Conservation (phyloP, 148 eudicot genomes). For the Chenopodium berlandieri region DNA sequence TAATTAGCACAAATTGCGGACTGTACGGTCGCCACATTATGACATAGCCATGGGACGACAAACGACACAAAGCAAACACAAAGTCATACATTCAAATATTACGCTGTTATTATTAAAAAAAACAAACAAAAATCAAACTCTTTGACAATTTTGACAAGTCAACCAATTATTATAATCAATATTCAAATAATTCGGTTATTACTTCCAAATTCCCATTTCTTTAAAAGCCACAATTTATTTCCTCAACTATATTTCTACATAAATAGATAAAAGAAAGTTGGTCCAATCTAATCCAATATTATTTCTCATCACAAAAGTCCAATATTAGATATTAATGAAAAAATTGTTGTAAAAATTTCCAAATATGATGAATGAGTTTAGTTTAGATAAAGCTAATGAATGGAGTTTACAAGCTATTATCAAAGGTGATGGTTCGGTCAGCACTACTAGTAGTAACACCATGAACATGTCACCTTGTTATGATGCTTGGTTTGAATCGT, state of each 20-base stretch:
- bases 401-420: constrained; percentile 67
- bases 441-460: not conserved
- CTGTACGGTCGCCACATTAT: not conserved
- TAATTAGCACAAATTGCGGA: too few relatives aligned
- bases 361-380: constrained; percentile 22
- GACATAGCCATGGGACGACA: not conserved
- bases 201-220: not conserved
- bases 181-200: not conserved
- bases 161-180: constrained; percentile 11
- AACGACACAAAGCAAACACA: not conserved
- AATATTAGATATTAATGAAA: constrained; percentile 1
- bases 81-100: constrained; percentile 1
- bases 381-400: constrained; percentile 22
- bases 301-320: constrained; percentile 11
- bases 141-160: constrained; percentile 35
- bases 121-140: constrained; percentile 20
- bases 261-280: not conserved
- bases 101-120: not conserved
- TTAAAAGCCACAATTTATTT: not conserved
- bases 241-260: not conserved
- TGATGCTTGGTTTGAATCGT: constrained; percentile 9
- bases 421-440: constrained; percentile 25
- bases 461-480: constrained; percentile 9
- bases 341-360: not conserved
- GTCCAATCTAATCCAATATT: constrained; percentile 12